Evolutionary conservation across 495 filamentous ascomycete genomes (phyloP).

Genomic region (Aspergillus affinis): DNA sequence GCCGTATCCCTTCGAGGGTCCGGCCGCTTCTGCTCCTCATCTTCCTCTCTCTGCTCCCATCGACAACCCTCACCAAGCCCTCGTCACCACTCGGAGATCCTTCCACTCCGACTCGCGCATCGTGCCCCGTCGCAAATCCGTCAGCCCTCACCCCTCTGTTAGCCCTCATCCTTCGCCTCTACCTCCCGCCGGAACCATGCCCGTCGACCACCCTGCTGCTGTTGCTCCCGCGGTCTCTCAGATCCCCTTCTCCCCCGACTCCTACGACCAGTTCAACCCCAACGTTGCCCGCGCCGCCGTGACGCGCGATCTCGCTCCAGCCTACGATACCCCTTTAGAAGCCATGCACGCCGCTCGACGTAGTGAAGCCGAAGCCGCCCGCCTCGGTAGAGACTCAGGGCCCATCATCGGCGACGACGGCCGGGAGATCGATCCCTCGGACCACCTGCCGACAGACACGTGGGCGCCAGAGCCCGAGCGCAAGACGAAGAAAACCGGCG

Average conservation of each 20-base stretch:
- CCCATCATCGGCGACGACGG: slow-evolving; percentile 81
- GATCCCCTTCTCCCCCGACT: slow-evolving; percentile 86
- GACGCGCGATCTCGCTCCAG: slow-evolving; percentile 31
- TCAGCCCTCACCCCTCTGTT: slow-evolving; percentile 63
- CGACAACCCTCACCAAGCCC: slow-evolving; percentile 22
- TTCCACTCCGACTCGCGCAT: slow-evolving; percentile 13
- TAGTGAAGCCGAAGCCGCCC: slow-evolving; percentile 33
- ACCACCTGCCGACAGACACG: slow-evolving; percentile 85
- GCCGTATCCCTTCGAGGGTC: slow-evolving; percentile 33
- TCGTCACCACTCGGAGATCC: slow-evolving; percentile 10
- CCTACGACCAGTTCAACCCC: slow-evolving; percentile 54
- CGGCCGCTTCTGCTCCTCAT: not conserved
- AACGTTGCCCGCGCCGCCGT: slow-evolving; percentile 34
- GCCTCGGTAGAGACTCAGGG: slow-evolving; percentile 27
- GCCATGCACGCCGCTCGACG: slow-evolving; percentile 39
- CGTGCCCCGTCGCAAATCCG: slow-evolving; percentile 59
- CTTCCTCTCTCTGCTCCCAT: slow-evolving; percentile 6
- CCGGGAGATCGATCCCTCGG: slow-evolving; percentile 84
- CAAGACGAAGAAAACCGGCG: slow-evolving; percentile 61
- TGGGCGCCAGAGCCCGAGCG: slow-evolving; percentile 94
- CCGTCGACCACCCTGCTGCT: slow-evolving; percentile 28
- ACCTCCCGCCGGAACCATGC: slow-evolving; percentile 41
- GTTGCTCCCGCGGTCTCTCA: slow-evolving; percentile 42
- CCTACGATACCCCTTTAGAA: slow-evolving; percentile 46
- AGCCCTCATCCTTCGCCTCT: slow-evolving; percentile 41